Evolutionary conservation across 768 basidiomycete species (phyloP).

Genomic region (Postia placenta): DNA sequence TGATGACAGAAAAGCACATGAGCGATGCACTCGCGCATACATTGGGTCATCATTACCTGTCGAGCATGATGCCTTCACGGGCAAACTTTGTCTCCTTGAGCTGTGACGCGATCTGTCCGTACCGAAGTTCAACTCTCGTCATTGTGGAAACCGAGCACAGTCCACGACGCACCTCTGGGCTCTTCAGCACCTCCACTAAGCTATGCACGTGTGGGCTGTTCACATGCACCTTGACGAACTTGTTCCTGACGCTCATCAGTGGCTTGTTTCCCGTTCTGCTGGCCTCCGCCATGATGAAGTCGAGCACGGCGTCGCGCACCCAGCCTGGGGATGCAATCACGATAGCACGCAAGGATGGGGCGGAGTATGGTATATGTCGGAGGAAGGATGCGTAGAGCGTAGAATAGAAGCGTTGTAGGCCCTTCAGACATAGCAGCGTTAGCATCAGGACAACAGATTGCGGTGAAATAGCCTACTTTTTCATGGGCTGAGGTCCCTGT

Average conservation of each 20-base stretch:
- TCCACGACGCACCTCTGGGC: constrained; percentile 67
- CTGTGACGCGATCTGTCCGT: constrained; percentile 55
- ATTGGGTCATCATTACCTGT: constrained; percentile 68
- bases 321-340: constrained; percentile 98
- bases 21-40: no score
- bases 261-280: constrained; percentile 74
- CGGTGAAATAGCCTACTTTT: constrained; percentile 33
- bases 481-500: constrained; percentile 85
- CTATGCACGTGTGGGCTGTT: constrained; percentile 95
- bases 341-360: constrained; percentile 72
- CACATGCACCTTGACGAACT: constrained; percentile 86
- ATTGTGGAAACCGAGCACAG: not conserved
- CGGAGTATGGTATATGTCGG: constrained; percentile 83
- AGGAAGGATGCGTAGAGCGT: constrained; percentile 81
- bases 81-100: constrained; percentile 97
- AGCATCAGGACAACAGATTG: not conserved
- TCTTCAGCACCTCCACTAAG: constrained; percentile 88
- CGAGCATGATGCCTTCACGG: constrained; percentile 83
- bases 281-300: constrained; percentile 81
- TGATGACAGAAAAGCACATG: no score
- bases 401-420: constrained; percentile 76
- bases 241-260: constrained; percentile 72
- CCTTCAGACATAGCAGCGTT: no score
- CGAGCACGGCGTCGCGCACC: constrained; percentile 83
- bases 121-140: not conserved